These are phyloP conservation scores for Astrothelium macrocarpum DNA, from an alignment of 495 filamentous ascomycete species.

Conservation along the genomic window DNA sequence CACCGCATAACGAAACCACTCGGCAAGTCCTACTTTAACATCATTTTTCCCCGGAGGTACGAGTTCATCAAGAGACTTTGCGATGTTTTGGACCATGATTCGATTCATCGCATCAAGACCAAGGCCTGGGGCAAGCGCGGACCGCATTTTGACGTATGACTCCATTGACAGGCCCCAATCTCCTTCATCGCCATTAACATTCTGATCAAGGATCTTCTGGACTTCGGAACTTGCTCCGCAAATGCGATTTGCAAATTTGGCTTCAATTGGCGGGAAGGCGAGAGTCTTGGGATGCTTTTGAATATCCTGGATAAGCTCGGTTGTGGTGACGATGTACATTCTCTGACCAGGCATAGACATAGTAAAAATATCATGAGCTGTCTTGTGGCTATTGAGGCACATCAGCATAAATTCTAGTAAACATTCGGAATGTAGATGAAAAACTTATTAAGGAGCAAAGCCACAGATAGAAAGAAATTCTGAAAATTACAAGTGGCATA, in stretches of 20 bases:
- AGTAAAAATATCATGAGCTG: conserved; percentile 27
- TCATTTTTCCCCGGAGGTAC: not conserved
- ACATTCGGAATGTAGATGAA: not conserved
- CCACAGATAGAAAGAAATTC: not conserved
- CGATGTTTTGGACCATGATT: conserved; percentile 27
- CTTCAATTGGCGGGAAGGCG: conserved; percentile 33
- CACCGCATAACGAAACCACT: conserved; percentile 38
- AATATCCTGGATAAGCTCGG: conserved; percentile 29
- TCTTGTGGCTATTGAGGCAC: not conserved
- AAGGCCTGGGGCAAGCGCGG: conserved; percentile 27
- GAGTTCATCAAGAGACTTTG: conserved; percentile 17
- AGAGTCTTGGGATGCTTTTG: conserved; percentile 30
- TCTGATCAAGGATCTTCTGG: conserved; percentile 24
- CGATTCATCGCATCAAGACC: conserved; percentile 33
- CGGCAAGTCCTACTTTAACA: conserved; percentile 12
- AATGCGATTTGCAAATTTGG: conserved; percentile 29
- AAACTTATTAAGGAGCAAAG: not conserved
- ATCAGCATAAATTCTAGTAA: not conserved
- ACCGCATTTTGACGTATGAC: conserved; percentile 25
- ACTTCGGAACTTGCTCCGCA: conserved; percentile 27
- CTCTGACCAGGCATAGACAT: conserved; percentile 28
- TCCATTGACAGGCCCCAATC: conserved; percentile 28
- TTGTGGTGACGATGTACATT: conserved; percentile 32
- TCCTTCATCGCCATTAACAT: conserved; percentile 25
- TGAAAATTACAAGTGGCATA: not conserved